These are phyloP conservation scores for Phaeosphaeriaceae sp. DNA, from an alignment of 2,329 filamentous ascomycete species.

Conservation along the genomic window DNA sequence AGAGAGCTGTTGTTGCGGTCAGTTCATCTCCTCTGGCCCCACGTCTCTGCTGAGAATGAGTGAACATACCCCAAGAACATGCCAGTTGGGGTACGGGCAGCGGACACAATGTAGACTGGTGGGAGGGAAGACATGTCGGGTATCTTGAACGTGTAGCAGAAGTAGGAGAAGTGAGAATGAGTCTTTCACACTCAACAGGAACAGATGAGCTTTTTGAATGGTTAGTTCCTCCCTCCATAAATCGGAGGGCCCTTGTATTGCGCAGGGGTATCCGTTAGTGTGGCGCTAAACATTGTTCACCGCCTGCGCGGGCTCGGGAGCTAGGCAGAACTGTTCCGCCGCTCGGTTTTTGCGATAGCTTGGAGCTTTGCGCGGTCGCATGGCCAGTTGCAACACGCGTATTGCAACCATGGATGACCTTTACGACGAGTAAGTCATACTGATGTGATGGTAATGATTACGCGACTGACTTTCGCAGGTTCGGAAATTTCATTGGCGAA, in stretches of 20 bases:
- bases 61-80: conserved; percentile 85
- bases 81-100: conserved; percentile 87
- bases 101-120: conserved; percentile 94
- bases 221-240: conserved; percentile 19
- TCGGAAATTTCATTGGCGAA: conserved; percentile 98
- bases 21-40: conserved; percentile 26
- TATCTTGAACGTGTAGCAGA: conserved; percentile 14
- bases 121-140: conserved; percentile 77
- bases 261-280: neutral
- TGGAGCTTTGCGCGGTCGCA: conserved; percentile 26
- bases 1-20: conserved; percentile 70
- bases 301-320: conserved; percentile 18
- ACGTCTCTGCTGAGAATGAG: conserved; percentile 9
- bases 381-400: conserved; percentile 15
- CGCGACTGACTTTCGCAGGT: conserved; percentile 62
- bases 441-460: neutral
- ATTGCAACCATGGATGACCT: conserved; percentile 81
- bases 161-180: conserved; percentile 10
- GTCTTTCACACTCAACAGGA: conserved; percentile 9
- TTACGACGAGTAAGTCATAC: conserved; percentile 79
- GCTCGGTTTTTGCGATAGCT: neutral
- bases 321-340: conserved; percentile 23
- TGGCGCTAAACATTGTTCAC: conserved; percentile 24
- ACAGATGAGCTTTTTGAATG: conserved; percentile 25
- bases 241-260: conserved; percentile 25